Percentiles rank a stretch among this genome's conserved stretches.
Conservation (phyloP, 1,284 basidiomycete genomes). For the Polyporus tsugae region DNA sequence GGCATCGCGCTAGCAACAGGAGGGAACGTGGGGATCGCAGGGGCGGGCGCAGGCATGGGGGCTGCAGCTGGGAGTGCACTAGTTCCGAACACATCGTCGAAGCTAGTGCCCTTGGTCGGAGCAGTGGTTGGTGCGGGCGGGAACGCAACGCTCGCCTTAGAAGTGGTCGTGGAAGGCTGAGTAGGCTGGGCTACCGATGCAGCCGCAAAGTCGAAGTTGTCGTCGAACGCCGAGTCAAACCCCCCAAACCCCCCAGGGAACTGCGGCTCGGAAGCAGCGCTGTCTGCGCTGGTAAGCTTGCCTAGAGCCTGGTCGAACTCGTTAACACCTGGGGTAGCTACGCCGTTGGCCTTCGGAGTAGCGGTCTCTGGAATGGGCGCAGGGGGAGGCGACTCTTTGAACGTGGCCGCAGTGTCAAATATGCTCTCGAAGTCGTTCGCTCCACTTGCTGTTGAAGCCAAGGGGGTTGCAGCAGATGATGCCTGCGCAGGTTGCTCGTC, state of each 20-base stretch:
- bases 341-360: constrained; percentile 36
- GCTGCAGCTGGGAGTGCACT: constrained; percentile 35
- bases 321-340: constrained; percentile 52
- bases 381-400: constrained; percentile 26
- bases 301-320: constrained; percentile 81
- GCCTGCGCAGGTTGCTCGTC: constrained; percentile 18
- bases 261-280: constrained; percentile 48
- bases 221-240: constrained; percentile 83
- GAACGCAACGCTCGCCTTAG: constrained; percentile 28
- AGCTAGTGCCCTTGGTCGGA: constrained; percentile 21
- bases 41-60: constrained; percentile 31
- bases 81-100: constrained; percentile 39
- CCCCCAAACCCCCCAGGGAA: constrained; percentile 47
- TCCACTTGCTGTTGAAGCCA: background rate
- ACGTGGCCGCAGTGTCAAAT: constrained; percentile 32
- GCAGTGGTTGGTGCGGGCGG: constrained; percentile 25
- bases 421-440: constrained; percentile 27
- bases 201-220: constrained; percentile 84
- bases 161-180: constrained; percentile 19
- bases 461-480: constrained; percentile 15
- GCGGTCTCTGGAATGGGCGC: constrained; percentile 28
- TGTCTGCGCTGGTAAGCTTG: constrained; percentile 52
- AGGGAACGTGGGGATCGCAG: constrained; percentile 28
- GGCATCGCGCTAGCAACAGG: constrained; percentile 17
- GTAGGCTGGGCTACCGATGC: constrained; percentile 48